Conservation (phyloP, 352 stramenopile genomes). For the Globisporangium sylvaticum region DNA sequence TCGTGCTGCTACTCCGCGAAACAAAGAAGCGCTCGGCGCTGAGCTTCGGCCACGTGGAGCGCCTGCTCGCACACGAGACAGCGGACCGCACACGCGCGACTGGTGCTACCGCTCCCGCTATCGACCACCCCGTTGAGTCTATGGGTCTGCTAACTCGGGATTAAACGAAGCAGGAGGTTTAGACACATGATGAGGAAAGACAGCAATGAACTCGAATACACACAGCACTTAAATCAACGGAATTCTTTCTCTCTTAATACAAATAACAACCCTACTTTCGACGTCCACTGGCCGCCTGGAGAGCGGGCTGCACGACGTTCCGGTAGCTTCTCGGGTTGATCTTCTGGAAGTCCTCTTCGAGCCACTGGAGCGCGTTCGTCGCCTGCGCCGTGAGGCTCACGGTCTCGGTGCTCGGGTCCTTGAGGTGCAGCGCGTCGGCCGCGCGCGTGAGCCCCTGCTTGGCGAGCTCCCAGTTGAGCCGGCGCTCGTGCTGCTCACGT, state of each 20-base stretch:
- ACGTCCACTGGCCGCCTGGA: neutral
- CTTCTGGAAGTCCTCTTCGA: constrained; percentile 27
- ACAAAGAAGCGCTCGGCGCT: neutral
- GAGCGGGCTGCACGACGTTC: constrained; percentile 17
- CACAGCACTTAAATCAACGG: neutral
- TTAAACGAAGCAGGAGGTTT: neutral
- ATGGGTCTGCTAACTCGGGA: neutral
- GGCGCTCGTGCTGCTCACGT: constrained; percentile 35
- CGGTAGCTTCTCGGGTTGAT: constrained; percentile 36
- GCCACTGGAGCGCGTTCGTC: constrained; percentile 20
- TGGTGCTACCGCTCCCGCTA: too few species aligned
- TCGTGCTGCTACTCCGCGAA: constrained; percentile 31
- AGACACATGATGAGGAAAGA: neutral
- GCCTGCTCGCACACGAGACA: neutral
- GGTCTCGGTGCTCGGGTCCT: constrained; percentile 10
- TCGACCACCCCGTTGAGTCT: neutral
- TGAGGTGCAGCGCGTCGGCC: constrained; percentile 34
- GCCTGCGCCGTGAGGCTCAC: constrained; percentile 25
- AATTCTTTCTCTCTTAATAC: neutral
- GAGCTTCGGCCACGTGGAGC: neutral
- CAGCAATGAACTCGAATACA: neutral
- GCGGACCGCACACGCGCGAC: too few species aligned
- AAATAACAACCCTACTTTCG: neutral
- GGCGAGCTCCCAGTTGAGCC: constrained; percentile 31
- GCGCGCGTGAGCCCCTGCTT: constrained; percentile 25